Base-by-base conservation (phyloP, 805 yeast genomes). In the Monosporozyma yasuniensis region DNA sequence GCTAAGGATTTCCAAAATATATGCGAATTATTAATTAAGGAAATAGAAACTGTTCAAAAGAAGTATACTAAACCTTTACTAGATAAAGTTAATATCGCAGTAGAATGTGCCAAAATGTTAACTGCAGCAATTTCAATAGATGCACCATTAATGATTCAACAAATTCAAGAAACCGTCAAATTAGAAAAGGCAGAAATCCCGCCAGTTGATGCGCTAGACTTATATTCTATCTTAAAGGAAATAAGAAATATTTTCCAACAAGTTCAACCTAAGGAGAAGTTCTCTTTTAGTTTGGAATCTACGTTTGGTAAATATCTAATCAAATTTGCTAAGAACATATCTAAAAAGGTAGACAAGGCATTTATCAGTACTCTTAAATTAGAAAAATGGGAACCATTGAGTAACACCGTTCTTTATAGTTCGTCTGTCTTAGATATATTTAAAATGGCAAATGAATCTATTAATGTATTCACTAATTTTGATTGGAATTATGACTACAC, bases 371-470 rank as follows among this genome's bases (percentile, higher is more conserved):
- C 91, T 0, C 60, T 87, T 3, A 68, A 71, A 9, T 74, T 71
- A 10, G 96, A 89, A 61, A 58, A 60, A 1, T 81, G 83, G 62
- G 68, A 72, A 47, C 79, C 83, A 0, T 58, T 80, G 16, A 78
- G 79, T 53, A 70, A 72, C 42, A 69, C 65, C 1, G 69, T 70
- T 5, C 59, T 59, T 0, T 72, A 73, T 58, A 80, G 87, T 52
- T 70, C 79, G 2, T 84, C 91, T 0, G 85, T 84, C 1, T 61
- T 76, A 21, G 93, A 86, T 61, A 74, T 84, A 12, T 83, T 84
- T 63, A 73, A 79, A 9, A 72, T 85, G 61, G 73, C 85, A 34
- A 75, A 76, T 51, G 80, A 80, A 48, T 75, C 79, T 11, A 61
- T 86, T 19, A 66, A 70, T 4, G 71, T 86, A n/a, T 68, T 90